Evolutionary conservation across 441 rosid genomes (phyloP), one percentile per base, ranked within the genome.

Genomic region (Erodium moschatum): DNA sequence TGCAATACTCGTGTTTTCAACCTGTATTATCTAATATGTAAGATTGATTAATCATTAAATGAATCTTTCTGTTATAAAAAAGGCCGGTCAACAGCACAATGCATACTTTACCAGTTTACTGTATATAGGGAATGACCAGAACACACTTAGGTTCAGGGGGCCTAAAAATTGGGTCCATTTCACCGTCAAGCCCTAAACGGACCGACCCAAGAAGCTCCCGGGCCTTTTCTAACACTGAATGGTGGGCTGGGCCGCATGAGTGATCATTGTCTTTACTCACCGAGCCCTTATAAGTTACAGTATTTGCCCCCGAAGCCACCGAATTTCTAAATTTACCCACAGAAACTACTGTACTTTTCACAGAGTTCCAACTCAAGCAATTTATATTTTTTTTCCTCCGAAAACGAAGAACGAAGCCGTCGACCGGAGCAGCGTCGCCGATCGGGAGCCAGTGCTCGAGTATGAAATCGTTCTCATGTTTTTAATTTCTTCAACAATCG

Each of bases 301-400:
- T 60, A 60, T 60, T 60, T 21, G n/a, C 64, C 7, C 11, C 12
- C 31, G 1, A 9, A 20, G 31, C 12, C 12, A 21, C 29, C 64
- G 15, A 60, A 20, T 60, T 60, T 60, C 33, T 18, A 60, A 60
- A 20, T 21, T 9, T 24, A 60, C 64, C 63, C 64, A 60, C 64
- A 20, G 44, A 60, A 60, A 19, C n/a, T 60, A 0, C 31, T 19
- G 5, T 60, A 60, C 8, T 60, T 60, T 20, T 60, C 6, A 60
- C 64, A 60, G 64, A 60, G 64, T 29, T 21, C 64, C 64, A 20
- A 60, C 29, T 5, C 12, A 60, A 60, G 20, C 31, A 24, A 60
- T 20, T 20, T 60, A 31, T 21, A 60, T 21, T 60, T 0, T 58
- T 58, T 58, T 20, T 21, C 64, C 27, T 21, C 31, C 19, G n/a